Base-by-base conservation (phyloP, 2,329 filamentous ascomycete genomes). In the Aspergillus cejpii region DNA sequence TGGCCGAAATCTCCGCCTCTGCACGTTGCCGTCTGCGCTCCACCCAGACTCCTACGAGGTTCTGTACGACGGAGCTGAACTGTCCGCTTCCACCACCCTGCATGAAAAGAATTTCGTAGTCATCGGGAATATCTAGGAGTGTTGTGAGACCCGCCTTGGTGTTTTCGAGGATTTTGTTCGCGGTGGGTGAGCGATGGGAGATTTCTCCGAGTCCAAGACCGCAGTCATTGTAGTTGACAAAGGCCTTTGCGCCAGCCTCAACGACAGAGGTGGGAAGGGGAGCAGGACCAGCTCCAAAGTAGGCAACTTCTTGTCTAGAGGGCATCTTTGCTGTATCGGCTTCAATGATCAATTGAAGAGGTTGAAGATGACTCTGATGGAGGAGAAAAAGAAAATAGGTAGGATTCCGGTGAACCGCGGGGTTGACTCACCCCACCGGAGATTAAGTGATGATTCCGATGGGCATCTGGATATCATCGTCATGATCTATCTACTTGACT, bases 241-340 rank as follows among this genome's bases (percentile, higher is more conserved):
- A 81, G 1, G 86, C 85, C 62, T 80, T 66, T 1, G 88, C 81
- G 40, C 87, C 89, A 36, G 74, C 76, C 66, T 92, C 81, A 39
- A 96, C 79, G 17, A 96, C 86, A 3, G 79, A 70, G 10, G 87
- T 94, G 19, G 90, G 90, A 14, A 97, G 77, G 24, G 81, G 74
- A n/a, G 91, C 89, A 39, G 91, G 91, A 51, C 91, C 91, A 42
- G 91, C 90, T 50, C 90, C 89, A 58, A 94, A 95, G 70, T 94
- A 92, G 54, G 83, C 78, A 64, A 92, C 79, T 52, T 91, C 83
- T 57, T 80, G 75, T 68, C 87, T 77, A 15, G 31, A 34, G 17
- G 31, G 31, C 31, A 34, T 34, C 6, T 17, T 20, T 15, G 17
- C 31, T 12, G 31, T 34, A 19, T 12, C 4, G 11, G 17, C 15